Evolutionary conservation across 1,139 yeast genomes (phyloP), one percentile per base, ranked within the genome.

Genomic region (Candida dubliniensis): DNA sequence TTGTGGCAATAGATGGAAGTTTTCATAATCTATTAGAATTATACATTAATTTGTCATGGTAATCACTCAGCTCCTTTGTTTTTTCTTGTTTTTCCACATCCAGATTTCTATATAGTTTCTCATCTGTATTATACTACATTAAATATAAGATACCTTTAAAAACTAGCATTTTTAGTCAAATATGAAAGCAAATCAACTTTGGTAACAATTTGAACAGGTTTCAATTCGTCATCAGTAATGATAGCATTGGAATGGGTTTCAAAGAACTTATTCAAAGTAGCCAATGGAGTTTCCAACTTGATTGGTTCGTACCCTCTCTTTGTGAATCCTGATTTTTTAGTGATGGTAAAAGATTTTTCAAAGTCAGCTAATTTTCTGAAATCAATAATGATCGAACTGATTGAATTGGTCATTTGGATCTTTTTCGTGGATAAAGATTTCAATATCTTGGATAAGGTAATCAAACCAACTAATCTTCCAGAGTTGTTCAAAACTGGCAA

Each of bases 1-100:
- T 55, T 93, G 99, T 74, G 98, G 98, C 54, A 89, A 93, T 63
- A 81, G 98, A 67, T 93, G 98, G 98, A 91, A 93, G 67, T 91
- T 91, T 62, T 85, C 93, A 15, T 85, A 58, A 49, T 31, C 9
- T 12, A n/a, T 12, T 15, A 33, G 23, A 18, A 18, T 18, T 18
- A 18, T 18, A 18, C 23, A 18, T 18, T 18, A 18, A 5, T 18
- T 33, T 33, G 12, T 5, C 24, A 14, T 25, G 9, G 11, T 25
- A 13, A 7, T 14, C 24, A 13, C 18, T 13, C 10, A n/a, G n/a
- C 5, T 7, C 11, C 11, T 23, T 26, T 23, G 32, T n/a, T 12
- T 34, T 18, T n/a, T n/a, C n/a, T n/a, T n/a, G n/a, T n/a, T n/a
- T 31, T 26, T 18, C 23, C 3, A 18, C 23, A 18, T 5, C 23